These are phyloP conservation scores for Papiliotrema fonsecae DNA, from an alignment of 1,284 basidiomycete species.

Conservation along the genomic window DNA sequence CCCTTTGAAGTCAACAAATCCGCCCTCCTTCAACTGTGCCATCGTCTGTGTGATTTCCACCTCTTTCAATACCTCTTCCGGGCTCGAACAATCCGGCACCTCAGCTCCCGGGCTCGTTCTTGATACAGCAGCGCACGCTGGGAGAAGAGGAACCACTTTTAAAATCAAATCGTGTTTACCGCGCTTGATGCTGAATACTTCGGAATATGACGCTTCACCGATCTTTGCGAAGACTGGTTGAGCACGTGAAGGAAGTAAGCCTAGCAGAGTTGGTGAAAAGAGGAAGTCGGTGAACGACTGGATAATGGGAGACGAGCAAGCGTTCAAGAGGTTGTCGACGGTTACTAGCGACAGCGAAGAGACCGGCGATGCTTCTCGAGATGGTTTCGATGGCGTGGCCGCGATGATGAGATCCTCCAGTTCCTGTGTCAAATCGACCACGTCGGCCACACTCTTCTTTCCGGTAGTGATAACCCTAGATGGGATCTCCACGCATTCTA, in stretches of 20 bases:
- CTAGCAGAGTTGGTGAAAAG: background rate
- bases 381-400: background rate
- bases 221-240: slow-evolving; percentile 56
- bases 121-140: background rate
- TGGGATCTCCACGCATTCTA: slow-evolving; percentile 18
- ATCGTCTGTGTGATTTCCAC: slow-evolving; percentile 78
- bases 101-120: slow-evolving; percentile 13
- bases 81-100: slow-evolving; percentile 55
- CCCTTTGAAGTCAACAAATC: slow-evolving; percentile 4
- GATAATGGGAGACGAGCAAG: slow-evolving; percentile 2
- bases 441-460: background rate
- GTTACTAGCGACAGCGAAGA: background rate
- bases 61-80: slow-evolving; percentile 78
- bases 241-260: background rate
- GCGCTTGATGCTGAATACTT: slow-evolving; percentile 80
- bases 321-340: background rate
- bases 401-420: background rate
- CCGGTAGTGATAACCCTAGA: background rate
- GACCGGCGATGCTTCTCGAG: background rate
- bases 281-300: slow-evolving; percentile 10
- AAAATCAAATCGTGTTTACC: slow-evolving; percentile 24
- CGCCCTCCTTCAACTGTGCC: slow-evolving; percentile 52
- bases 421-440: background rate
- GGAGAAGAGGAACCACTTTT: slow-evolving; percentile 28
- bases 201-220: slow-evolving; percentile 93